Percentiles rank a stretch among this genome's conserved stretches.
Evolutionary conservation across 1,139 yeast species (phyloP).

Genomic region (Geotrichum klebahnii): DNA sequence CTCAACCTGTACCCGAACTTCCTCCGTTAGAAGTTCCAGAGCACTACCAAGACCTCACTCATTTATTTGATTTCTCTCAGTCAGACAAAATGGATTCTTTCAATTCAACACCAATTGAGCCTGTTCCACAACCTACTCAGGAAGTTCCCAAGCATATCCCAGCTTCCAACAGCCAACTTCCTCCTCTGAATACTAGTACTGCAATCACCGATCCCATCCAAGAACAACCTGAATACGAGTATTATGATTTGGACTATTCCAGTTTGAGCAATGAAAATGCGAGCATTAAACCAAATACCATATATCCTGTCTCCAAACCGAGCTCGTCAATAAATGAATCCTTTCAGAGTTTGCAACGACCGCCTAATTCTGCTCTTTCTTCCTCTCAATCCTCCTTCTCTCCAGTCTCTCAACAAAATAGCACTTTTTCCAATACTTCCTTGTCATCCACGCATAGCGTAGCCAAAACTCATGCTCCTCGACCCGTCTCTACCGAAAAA

Average conservation of each 20-base stretch:
- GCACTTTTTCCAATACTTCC: neutral
- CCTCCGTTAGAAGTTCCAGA: conserved; percentile 12
- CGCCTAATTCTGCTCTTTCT: too few species aligned
- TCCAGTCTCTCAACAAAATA: neutral
- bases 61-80: neutral
- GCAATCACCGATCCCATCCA: too few species aligned
- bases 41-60: conserved; percentile 12
- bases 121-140: neutral
- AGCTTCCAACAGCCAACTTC: too few species aligned
- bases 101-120: neutral
- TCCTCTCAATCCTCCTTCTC: conserved; percentile 5
- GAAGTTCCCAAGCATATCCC: neutral
- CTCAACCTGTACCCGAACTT: conserved; percentile 14
- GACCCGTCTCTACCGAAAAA: neutral
- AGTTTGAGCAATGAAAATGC: too few species aligned
- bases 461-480: neutral
- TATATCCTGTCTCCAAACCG: too few species aligned
- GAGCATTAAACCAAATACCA: too few species aligned
- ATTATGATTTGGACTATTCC: too few species aligned
- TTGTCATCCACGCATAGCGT: neutral
- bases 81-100: neutral
- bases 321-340: too few species aligned
- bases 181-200: too few species aligned
- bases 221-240: too few species aligned
- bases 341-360: too few species aligned